Evolutionary conservation across 768 basidiomycete species (phyloP).

Genomic region (Cystofilobasidium ferigula): DNA sequence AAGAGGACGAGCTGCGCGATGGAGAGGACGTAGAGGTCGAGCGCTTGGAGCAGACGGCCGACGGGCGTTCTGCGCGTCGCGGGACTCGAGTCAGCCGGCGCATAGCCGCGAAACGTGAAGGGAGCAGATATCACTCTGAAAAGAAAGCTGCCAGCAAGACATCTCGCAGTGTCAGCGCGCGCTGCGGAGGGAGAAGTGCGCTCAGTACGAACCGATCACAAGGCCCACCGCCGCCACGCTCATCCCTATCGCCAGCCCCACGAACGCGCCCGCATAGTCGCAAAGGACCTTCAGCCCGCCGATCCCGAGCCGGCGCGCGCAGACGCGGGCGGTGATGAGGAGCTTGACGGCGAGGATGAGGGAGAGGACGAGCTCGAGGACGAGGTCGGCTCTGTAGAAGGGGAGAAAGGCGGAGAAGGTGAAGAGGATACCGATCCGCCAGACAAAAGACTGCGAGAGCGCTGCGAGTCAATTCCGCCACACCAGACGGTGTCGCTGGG

Average conservation of each 20-base stretch:
- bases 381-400: slow-evolving; percentile 2
- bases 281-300: neutral
- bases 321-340: neutral
- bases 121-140: too few relatives aligned
- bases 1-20: neutral
- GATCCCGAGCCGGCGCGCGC: neutral
- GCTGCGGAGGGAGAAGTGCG: too few relatives aligned
- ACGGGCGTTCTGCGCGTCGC: slow-evolving; percentile 7
- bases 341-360: neutral
- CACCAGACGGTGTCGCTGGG: neutral
- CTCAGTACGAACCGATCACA: neutral
- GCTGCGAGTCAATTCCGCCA: neutral
- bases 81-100: too few relatives aligned
- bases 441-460: neutral
- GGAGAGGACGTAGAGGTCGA: neutral
- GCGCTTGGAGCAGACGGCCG: slow-evolving; percentile 16
- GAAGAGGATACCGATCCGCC: slow-evolving; percentile 16
- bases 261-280: neutral
- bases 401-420: neutral
- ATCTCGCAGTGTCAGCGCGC: too few relatives aligned
- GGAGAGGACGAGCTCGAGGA: slow-evolving; percentile 7
- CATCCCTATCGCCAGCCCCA: neutral
- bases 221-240: neutral
- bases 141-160: neutral
- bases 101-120: neutral